Conservation (phyloP, 129 eudicot genomes). For the Tagetes patula region DNA sequence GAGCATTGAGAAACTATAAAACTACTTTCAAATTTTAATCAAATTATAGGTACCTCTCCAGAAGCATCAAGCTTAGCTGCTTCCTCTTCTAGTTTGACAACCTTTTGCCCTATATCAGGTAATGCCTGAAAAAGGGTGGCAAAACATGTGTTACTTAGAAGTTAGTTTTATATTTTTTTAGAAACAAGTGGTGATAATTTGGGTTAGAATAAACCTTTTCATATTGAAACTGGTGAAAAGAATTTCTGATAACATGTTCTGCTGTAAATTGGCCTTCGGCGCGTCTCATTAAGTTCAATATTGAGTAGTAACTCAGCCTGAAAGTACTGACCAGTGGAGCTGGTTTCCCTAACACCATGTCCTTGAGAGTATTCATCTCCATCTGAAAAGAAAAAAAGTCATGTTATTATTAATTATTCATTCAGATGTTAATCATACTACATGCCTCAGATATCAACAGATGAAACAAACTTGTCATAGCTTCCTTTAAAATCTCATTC, state of each 20-base stretch:
- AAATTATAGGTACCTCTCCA: slow-evolving; percentile 66
- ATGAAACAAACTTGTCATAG: not conserved
- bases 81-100: slow-evolving; percentile 87
- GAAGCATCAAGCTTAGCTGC: slow-evolving; percentile 85
- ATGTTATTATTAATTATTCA: not conserved
- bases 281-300: slow-evolving; percentile 94
- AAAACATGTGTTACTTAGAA: slow-evolving; percentile 16
- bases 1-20: not conserved
- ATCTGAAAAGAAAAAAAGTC: slow-evolving; percentile 42
- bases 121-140: slow-evolving; percentile 54
- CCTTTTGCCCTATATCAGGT: slow-evolving; percentile 92
- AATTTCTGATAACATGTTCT: slow-evolving; percentile 89
- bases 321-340: slow-evolving; percentile 97
- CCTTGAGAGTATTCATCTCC: slow-evolving; percentile 94
- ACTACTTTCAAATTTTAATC: not conserved
- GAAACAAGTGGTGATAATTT: not conserved
- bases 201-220: slow-evolving; percentile 63
- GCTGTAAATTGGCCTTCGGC: slow-evolving; percentile 99
- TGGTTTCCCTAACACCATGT: slow-evolving; percentile 95
- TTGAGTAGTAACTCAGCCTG: slow-evolving; percentile 95
- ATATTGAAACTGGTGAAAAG: slow-evolving; percentile 95
- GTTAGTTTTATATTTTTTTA: not conserved
- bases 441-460: not conserved
- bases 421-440: not conserved
- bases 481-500: not conserved